phyloP scores from a whole-genome alignment of 345 rosid species.

The Brassica juncea region DNA sequence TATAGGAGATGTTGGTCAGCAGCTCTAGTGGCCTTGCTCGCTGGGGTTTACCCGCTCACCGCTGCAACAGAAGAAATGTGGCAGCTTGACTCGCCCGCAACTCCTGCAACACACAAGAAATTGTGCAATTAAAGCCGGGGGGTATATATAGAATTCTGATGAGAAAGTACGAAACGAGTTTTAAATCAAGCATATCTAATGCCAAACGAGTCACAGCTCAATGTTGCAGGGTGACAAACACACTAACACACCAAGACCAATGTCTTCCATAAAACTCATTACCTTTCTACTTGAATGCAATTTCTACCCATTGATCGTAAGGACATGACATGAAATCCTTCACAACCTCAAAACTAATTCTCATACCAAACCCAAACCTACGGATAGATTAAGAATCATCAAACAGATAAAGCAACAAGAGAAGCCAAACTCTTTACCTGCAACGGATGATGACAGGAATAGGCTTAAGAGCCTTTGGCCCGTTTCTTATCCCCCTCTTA shows the following conservation, averaged over 20 bases:
- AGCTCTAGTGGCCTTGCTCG: conserved; percentile 29
- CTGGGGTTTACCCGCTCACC: conserved; percentile 55
- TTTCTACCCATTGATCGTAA: neutral
- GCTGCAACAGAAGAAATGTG: conserved; percentile 94
- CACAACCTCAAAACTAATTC: neutral
- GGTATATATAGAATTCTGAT: neutral
- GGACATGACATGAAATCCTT: neutral
- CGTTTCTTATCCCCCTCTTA: conserved; percentile 63
- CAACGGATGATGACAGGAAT: conserved; percentile 83
- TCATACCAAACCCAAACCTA: neutral
- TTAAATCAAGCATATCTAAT: neutral
- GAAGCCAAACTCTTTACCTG: conserved; percentile 48
- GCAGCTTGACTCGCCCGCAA: conserved; percentile 87
- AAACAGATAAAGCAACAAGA: conserved; percentile 11
- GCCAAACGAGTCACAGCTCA: neutral
- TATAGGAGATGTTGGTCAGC: conserved; percentile 15
- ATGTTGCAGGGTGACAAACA: neutral
- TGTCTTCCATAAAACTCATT: conserved; percentile 5
- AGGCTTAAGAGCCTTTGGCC: conserved; percentile 93
- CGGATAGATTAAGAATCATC: neutral
- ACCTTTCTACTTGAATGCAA: neutral
- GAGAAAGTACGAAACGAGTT: neutral
- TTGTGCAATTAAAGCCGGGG: neutral
- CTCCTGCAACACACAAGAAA: conserved; percentile 50
- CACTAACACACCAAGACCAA: neutral